These are phyloP conservation scores for Salix dunnii DNA, from an alignment of 345 rosid genomes.

Conservation along the genomic window DNA sequence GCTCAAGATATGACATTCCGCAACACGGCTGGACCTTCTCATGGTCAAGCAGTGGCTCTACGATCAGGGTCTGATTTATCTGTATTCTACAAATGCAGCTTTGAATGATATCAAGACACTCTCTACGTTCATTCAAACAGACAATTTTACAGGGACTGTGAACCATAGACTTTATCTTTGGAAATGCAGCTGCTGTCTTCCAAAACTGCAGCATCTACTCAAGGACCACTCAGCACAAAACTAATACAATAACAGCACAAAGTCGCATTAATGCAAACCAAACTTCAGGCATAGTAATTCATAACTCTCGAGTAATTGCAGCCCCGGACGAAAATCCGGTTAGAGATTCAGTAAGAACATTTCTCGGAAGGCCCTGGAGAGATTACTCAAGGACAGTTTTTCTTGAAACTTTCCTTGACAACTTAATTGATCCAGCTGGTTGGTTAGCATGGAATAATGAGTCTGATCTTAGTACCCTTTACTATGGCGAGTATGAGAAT, in stretches of 20 bases:
- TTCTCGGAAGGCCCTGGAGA: constrained; percentile 31
- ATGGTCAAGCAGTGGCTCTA: constrained; percentile 27
- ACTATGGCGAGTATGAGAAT: constrained; percentile 13
- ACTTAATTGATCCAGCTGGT: constrained; percentile 6
- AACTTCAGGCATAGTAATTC: constrained; percentile 21
- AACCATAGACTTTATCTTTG: constrained; percentile 34
- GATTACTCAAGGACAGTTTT: constrained; percentile 12
- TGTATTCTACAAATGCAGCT: constrained; percentile 24
- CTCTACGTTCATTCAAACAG: constrained; percentile 19
- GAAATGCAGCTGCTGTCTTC: constrained; percentile 29
- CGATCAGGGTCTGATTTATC: constrained; percentile 21
- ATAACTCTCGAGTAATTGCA: constrained; percentile 16
- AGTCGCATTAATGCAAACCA: constrained; percentile 15
- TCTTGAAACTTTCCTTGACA: background rate
- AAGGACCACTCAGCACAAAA: background rate
- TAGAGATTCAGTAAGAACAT: background rate
- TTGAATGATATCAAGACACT: constrained; percentile 25
- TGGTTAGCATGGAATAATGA: constrained; percentile 10
- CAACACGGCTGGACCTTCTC: constrained; percentile 28
- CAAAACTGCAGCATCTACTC: constrained; percentile 19
- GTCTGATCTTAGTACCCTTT: constrained; percentile 3
- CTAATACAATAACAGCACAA: constrained; percentile 30
- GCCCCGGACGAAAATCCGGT: constrained; percentile 10
- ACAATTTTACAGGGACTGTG: constrained; percentile 35
- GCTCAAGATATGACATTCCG: constrained; percentile 19